phyloP scores from a whole-genome alignment of 2,329 filamentous ascomycete genomes.

The Trichoderma sp. region DNA sequence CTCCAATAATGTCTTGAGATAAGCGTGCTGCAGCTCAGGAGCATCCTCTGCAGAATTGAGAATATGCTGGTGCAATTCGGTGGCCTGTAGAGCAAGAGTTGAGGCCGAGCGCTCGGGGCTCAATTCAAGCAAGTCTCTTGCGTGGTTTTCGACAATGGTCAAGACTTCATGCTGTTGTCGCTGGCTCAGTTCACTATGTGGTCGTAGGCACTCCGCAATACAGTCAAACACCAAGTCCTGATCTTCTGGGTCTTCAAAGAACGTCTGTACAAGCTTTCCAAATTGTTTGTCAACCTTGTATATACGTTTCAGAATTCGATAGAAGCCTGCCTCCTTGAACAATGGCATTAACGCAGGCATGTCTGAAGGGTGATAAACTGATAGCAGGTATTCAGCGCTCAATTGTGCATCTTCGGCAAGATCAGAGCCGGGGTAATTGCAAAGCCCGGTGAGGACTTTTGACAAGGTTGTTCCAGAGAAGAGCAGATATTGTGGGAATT shows the following conservation, averaged over 20 bases:
- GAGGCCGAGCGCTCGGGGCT: constrained; percentile 63
- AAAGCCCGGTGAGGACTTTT: constrained; percentile 76
- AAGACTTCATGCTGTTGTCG: constrained; percentile 74
- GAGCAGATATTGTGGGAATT: constrained; percentile 93
- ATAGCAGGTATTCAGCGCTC: constrained; percentile 93
- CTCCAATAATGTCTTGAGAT: constrained; percentile 74
- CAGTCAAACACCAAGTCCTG: constrained; percentile 74
- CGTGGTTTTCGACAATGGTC: constrained; percentile 61
- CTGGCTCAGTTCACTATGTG: constrained; percentile 59
- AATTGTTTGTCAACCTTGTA: constrained; percentile 80
- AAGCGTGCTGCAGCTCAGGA: constrained; percentile 67
- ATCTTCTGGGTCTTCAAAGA: constrained; percentile 81
- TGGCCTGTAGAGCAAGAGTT: constrained; percentile 59
- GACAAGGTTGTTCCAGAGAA: constrained; percentile 84
- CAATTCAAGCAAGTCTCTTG: constrained; percentile 63
- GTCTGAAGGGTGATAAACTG: constrained; percentile 87
- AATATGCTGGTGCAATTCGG: constrained; percentile 64
- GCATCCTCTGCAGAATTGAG: constrained; percentile 60
- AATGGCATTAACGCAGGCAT: constrained; percentile 71
- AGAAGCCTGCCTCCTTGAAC: constrained; percentile 79
- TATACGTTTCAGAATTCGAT: constrained; percentile 84
- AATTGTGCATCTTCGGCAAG: constrained; percentile 91
- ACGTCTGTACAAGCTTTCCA: constrained; percentile 71
- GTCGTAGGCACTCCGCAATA: constrained; percentile 69
- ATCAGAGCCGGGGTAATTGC: constrained; percentile 75